A percentile compares a stretch with the other conserved stretches of the same genome.
These are phyloP conservation scores for Crepidotus variabilis DNA, from an alignment of 768 basidiomycete genomes.

Conservation along the genomic window DNA sequence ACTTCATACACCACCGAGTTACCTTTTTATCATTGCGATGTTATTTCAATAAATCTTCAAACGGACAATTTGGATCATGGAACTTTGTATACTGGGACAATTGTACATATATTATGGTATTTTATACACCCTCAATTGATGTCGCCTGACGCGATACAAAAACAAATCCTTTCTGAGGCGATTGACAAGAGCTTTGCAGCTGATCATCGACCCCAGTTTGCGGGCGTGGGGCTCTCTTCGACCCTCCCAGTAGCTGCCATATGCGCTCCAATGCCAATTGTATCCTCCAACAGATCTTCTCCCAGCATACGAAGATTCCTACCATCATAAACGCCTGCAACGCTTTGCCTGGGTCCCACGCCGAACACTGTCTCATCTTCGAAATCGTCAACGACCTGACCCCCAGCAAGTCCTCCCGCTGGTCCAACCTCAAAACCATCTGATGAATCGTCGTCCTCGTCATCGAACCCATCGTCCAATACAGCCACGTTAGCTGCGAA, in stretches of 20 bases:
- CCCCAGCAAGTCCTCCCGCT: slow-evolving; percentile 19
- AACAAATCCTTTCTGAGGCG: not conserved
- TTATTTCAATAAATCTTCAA: too few relatives aligned
- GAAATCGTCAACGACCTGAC: slow-evolving; percentile 13
- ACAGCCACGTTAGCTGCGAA: slow-evolving; percentile 50
- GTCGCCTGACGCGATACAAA: not conserved
- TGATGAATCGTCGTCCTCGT: slow-evolving; percentile 51
- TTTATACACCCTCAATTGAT: not conserved
- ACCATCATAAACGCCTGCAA: slow-evolving; percentile 19
- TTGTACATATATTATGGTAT: not conserved
- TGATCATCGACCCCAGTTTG: slow-evolving; percentile 23
- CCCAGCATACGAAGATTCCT: slow-evolving; percentile 55
- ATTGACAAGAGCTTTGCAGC: not conserved
- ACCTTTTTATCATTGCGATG: too few relatives aligned
- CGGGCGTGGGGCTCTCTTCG: slow-evolving; percentile 68
- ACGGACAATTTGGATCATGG: not conserved
- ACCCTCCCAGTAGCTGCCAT: slow-evolving; percentile 44
- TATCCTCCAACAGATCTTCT: slow-evolving; percentile 59
- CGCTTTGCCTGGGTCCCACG: slow-evolving; percentile 50
- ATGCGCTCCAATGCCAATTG: slow-evolving; percentile 55
- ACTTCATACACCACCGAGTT: not conserved
- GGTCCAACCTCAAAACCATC: slow-evolving; percentile 36
- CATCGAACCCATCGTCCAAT: slow-evolving; percentile 48
- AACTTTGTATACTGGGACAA: not conserved
- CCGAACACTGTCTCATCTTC: slow-evolving; percentile 74